These are phyloP conservation scores for Pleurotus eryngii DNA, from an alignment of 768 basidiomycete species.

Conservation along the genomic window DNA sequence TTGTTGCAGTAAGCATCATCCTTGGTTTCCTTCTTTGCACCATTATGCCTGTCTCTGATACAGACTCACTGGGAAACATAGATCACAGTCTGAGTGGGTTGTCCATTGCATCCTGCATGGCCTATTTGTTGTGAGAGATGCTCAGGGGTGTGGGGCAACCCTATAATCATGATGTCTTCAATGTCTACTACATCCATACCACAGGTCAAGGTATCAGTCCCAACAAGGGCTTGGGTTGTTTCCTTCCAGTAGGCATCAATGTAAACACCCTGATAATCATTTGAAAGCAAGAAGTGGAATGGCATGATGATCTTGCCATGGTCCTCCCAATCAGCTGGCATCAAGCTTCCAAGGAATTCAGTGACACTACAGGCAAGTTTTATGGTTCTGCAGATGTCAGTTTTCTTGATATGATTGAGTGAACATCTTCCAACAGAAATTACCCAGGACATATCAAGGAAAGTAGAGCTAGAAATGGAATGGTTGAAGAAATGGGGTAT, in stretches of 20 bases:
- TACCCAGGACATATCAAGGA: neutral
- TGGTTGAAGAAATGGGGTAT: neutral
- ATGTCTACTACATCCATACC: conserved; percentile 8
- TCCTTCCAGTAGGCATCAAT: too few species aligned
- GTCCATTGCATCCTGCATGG: conserved; percentile 5
- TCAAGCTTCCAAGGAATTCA: neutral
- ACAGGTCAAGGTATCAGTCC: conserved; percentile 11
- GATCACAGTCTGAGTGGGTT: conserved; percentile 17
- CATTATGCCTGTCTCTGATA: too few species aligned
- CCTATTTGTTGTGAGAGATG: too few species aligned
- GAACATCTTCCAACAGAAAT: neutral
- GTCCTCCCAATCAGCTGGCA: neutral
- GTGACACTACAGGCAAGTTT: neutral
- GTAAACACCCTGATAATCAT: too few species aligned
- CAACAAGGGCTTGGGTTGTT: neutral
- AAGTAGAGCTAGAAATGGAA: neutral
- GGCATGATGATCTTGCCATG: neutral
- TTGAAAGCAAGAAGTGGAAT: too few species aligned
- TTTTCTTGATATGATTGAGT: neutral
- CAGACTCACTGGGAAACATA: conserved; percentile 15
- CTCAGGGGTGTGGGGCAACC: too few species aligned
- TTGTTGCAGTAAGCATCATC: too few species aligned
- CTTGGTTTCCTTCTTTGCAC: too few species aligned
- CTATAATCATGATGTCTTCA: conserved; percentile 12
- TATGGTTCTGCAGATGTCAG: neutral